Conservation (phyloP, 495 filamentous ascomycete genomes). For the Annulohypoxylon stygium region DNA sequence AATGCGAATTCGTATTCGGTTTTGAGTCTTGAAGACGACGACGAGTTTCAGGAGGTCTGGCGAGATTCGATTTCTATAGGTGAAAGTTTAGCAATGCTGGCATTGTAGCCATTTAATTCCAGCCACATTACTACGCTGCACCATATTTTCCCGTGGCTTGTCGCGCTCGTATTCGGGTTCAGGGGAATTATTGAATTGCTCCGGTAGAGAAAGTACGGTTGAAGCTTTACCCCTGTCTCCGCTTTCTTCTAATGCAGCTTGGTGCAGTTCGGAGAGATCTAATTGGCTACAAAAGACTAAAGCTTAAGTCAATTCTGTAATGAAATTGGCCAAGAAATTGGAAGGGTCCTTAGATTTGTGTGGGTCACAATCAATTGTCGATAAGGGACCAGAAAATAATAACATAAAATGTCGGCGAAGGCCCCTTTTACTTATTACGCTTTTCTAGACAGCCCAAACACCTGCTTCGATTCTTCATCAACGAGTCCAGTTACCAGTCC, state of each 20-base stretch:
- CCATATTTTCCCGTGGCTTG: constrained; percentile 30
- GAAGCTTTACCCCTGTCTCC: constrained; percentile 32
- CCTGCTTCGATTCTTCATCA: constrained; percentile 4
- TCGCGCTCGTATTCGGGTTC: constrained; percentile 54
- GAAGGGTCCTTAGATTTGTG: constrained; percentile 10
- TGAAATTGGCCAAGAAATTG: constrained; percentile 44
- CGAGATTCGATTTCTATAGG: neutral
- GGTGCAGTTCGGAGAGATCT: constrained; percentile 19
- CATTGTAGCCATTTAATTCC: neutral
- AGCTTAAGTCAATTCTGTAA: constrained; percentile 24
- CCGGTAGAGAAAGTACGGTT: constrained; percentile 16
- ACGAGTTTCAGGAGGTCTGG: neutral
- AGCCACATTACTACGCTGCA: constrained; percentile 20
- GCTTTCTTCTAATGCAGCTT: constrained; percentile 27
- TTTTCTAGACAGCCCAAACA: constrained; percentile 18
- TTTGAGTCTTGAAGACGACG: neutral
- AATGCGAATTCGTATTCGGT: constrained; percentile 44
- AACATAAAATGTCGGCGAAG: constrained; percentile 32
- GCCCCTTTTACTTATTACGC: constrained; percentile 26
- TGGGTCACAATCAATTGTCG: constrained; percentile 34
- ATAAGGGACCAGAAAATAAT: constrained; percentile 43
- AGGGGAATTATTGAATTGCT: constrained; percentile 21
- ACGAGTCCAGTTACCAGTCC: constrained; percentile 6
- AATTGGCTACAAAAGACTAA: constrained; percentile 12
- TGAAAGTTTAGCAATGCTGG: no score